Evolutionary conservation across 1,139 yeast genomes (phyloP).

Genomic region (Torulaspora pretoriensis): DNA sequence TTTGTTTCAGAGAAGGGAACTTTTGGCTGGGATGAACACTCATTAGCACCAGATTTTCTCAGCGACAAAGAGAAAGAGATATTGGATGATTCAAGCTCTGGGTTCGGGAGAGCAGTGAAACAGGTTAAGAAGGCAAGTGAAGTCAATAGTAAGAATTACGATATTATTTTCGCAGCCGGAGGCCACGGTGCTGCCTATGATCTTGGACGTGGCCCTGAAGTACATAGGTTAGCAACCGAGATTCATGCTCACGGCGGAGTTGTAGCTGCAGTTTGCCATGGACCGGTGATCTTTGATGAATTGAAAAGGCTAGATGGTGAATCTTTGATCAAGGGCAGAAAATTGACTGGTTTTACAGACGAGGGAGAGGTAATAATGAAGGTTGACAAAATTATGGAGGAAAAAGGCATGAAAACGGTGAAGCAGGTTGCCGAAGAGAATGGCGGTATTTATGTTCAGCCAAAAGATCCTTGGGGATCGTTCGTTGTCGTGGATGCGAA

Average conservation of each 20-base stretch:
- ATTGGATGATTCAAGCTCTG: conserved; percentile 41
- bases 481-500: conserved; percentile 51
- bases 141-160: conserved; percentile 46
- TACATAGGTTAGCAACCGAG: conserved; percentile 44
- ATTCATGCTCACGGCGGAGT: conserved; percentile 52
- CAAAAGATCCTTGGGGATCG: conserved; percentile 51
- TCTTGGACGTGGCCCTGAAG: conserved; percentile 48
- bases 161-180: conserved; percentile 56
- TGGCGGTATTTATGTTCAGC: conserved; percentile 46
- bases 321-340: conserved; percentile 48
- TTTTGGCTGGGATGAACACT: conserved; percentile 53
- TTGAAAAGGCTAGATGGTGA: conserved; percentile 44
- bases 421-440: conserved; percentile 38
- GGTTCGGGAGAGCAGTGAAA: conserved; percentile 39
- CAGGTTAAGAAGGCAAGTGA: conserved; percentile 44
- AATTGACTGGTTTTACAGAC: conserved; percentile 58
- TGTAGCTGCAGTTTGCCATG: conserved; percentile 64
- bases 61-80: conserved; percentile 43
- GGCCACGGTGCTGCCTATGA: conserved; percentile 64
- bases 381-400: conserved; percentile 39
- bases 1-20: conserved; percentile 57
- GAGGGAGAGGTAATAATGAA: conserved; percentile 47
- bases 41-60: conserved; percentile 42
- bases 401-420: conserved; percentile 38
- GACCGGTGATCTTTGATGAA: conserved; percentile 52